Evolutionary conservation across 305 asterid genomes (phyloP), one percentile per base, ranked within the genome.

Genomic region (Plantago rigida): DNA sequence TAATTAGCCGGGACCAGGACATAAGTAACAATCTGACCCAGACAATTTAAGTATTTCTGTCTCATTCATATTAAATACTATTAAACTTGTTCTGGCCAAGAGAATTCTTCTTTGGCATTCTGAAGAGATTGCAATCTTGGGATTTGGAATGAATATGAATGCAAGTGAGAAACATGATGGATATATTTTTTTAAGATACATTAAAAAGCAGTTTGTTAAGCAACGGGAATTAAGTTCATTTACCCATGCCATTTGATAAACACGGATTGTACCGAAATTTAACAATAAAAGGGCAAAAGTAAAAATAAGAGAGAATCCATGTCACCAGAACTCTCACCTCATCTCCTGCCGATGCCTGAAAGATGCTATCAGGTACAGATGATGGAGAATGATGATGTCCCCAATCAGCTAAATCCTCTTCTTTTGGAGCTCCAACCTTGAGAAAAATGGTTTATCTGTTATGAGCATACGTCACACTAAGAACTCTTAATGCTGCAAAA

Each of bases 341-440:
- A 59, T 92, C 77, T 65, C 95, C 99, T 31, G 99, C 96, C 36
- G 96, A 81, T 71, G 94, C 83, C 82, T 84, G 96, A 58, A 92
- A 77, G 68, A 92, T 74, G 69, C 68, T 63, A 78, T 88, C 99
- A 76, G 99, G 96, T 36, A 92, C 91, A 26, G 98, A 77, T 53
- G 86, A 78, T 58, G 99, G 94, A 61, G 51, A 75, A 60, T 78
- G 78, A 71, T 92, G 96, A 81, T 92, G 99, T 22, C 95, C 99
- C 99, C 96, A 88, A 68, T 68, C 83, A 55, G 82, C 87, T 69
- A 88, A 77, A 71, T 92, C 95, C 71, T 92, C 99, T 71, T 92
- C 99, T 77, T 83, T 88, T 9, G 99, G 99, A 66, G 87, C 72
- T 76, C 99, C 95, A 36, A 92, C 84, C 99, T 92, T 75, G 56